Percentiles rank a stretch among this genome's conserved stretches.
Conservation (phyloP, 257 asterid genomes). For the Ajuga chamaepitys region DNA sequence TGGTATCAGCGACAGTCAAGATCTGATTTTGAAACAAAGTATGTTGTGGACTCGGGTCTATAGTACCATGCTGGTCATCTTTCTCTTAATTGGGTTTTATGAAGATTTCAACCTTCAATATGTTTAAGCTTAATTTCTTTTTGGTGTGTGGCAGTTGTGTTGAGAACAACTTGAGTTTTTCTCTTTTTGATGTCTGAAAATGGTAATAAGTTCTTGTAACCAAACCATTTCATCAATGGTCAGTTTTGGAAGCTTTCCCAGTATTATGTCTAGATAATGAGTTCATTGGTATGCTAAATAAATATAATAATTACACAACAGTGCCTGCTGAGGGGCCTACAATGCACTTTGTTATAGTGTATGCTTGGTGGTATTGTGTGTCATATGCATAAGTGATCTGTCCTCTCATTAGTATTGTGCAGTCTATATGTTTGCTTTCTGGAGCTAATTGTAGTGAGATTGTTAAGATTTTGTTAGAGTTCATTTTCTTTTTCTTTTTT, state of each 20-base stretch:
- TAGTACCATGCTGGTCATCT: constrained; percentile 3
- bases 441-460: neutral
- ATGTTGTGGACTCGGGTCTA: constrained; percentile 1
- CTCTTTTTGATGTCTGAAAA: constrained; percentile 1
- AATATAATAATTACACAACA: constrained; percentile 2
- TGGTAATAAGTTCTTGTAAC: neutral
- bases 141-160: neutral
- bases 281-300: neutral
- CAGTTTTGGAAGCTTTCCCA: neutral
- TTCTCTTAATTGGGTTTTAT: neutral
- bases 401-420: neutral
- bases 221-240: neutral
- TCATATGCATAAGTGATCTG: neutral
- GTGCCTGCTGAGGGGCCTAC: neutral
- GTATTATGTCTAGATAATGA: neutral
- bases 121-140: neutral
- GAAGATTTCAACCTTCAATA: neutral
- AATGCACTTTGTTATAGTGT: neutral
- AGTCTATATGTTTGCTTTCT: neutral
- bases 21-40: neutral
- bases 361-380: neutral
- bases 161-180: neutral
- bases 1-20: neutral
- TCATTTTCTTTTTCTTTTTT: neutral
- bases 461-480: neutral